Evolutionary conservation across 2,329 filamentous ascomycete species (phyloP), one percentile per base, ranked within the genome.

Genomic region (Aspergillus tamarii): DNA sequence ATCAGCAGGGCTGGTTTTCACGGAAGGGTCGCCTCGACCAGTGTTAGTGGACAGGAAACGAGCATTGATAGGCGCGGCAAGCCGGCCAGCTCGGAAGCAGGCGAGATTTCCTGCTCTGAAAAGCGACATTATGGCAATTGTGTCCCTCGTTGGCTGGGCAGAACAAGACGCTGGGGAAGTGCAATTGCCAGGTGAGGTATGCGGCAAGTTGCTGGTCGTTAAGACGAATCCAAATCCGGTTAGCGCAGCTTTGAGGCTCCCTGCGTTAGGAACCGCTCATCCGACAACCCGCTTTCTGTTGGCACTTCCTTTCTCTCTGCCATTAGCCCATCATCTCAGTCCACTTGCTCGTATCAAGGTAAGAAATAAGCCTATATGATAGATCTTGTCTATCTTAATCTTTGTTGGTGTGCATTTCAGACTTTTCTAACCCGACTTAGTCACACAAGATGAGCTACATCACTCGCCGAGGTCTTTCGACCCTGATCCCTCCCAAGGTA

Each of bases 401-500:
- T 14, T 11, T 60, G 23, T 45, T 55, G 12, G 19, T 23, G 43
- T 32, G 32, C 8, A 43, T 52, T 60, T n/a, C n/a, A 26, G n/a
- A 48, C 60, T 57, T 54, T 67, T 66, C 69, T 74, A 65, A 77
- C 60, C 60, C 32, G 36, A 55, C 60, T 30, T 57, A 77, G 74
- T 71, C 69, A 67, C 74, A 80, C 87, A 92, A 84, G 83, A 97
- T 97, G 94, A 97, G 93, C 87, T 95, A 89, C 88, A 87, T 96
- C 78, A 88, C 89, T 78, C 92, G 91, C 84, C 90, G 94, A 84
- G 91, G 88, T 87, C 91, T 97, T 79, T 98, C 95, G 80, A 97
- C 96, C 87, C 91, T 99, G 83, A 97, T 99, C 77, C 96, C 96
- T 75, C 95, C 96, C 78, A 99, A 99, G 93, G 94, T 97, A 85